Evolutionary conservation across 495 filamentous ascomycete species (phyloP), one percentile per base, ranked within the genome.

Genomic region (Talaromyces thailandensis): DNA sequence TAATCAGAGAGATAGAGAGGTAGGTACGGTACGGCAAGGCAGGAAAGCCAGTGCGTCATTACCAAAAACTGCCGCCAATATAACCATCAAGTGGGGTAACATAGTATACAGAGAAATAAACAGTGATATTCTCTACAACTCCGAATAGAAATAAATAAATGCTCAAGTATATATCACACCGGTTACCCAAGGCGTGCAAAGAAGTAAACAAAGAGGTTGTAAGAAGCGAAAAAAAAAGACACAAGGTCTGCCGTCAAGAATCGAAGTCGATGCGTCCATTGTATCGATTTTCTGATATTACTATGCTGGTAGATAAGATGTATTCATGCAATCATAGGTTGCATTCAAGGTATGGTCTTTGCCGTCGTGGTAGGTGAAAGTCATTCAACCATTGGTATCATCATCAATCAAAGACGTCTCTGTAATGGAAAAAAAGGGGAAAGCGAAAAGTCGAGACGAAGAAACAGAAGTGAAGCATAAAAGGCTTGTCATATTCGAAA

Each of bases 371-470:
- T 21, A 53, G 50, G 6, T n/a, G 50, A 28, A 53, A 28, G 24
- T 53, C 43, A 48, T 48, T 48, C 6, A 48, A 48, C 43, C 43
- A 48, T 48, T 48, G 43, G 43, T 53, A 53, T 53, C 50, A 28
- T 53, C 25, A 53, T 53, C 50, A 53, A 53, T 53, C 50, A 53
- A 53, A 28, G 11, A 21, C 21, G 21, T 53, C 50, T 25, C 50
- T 24, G 50, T 53, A 53, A 5, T 40, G 21, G 21, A 28, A 5
- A 23, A 57, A 25, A 51, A 23, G 14, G n/a, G 31, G 51, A 69
- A 65, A 28, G 65, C 65, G 65, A 65, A 68, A 65, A 70, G 51
- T 55, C 23, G 26, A 55, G 21, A 53, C 23, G 16, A 55, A 55
- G n/a, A 16, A 55, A 25, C 6, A 55, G 51, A 55, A 55, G 9